Evolutionary conservation across 306 rosid genomes (phyloP), one percentile per base, ranked within the genome.

Genomic region (Prunus persica): DNA sequence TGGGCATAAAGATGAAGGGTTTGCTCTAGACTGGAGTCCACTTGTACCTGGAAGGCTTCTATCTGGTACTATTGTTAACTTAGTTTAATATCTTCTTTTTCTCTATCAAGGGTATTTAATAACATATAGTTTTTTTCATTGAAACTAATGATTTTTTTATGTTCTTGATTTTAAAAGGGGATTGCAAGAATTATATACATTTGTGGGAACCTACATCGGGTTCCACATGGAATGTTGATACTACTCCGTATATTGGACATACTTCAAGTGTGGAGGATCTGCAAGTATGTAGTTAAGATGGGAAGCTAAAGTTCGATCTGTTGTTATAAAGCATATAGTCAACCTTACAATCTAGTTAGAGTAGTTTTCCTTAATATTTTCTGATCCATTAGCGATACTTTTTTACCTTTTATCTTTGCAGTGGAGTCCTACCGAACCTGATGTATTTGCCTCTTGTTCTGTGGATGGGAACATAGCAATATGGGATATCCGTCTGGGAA

Each of bases 401-500:
- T 69, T 67, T 61, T 50, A 76, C 52, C 69, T 79, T 79, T 74
- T 67, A 62, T 83, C 66, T 62, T 57, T 87, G 86, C 87, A 92
- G 99, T 95, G 99, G 97, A 95, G 99, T 84, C 99, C 97, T 65
- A 84, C 90, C 13, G 97, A 92, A 73, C 78, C 84, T 72, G 69
- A 91, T 78, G 89, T 89, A 32, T 92, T 95, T 84, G 96, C 96
- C 70, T 92, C 99, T 71, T 90, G 91, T 76, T 95, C 97, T 67
- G 97, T 87, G 73, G 97, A 90, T 82, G 93, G 96, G 55, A 89
- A 45, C 71, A 88, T 90, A 69, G 92, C 93, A 77, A 88, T 95
- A 73, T 95, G 99, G 97, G 99, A 95, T 72, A 82, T 79, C 47
- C 99, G 97, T 49, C 20, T 71, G 78, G 90, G 92, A 85, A 95